Percentiles rank a stretch among this genome's conserved stretches.
Evolutionary conservation across 2,329 filamentous ascomycete genomes (phyloP).

Genomic region (Ploettnerulaceae sp.): DNA sequence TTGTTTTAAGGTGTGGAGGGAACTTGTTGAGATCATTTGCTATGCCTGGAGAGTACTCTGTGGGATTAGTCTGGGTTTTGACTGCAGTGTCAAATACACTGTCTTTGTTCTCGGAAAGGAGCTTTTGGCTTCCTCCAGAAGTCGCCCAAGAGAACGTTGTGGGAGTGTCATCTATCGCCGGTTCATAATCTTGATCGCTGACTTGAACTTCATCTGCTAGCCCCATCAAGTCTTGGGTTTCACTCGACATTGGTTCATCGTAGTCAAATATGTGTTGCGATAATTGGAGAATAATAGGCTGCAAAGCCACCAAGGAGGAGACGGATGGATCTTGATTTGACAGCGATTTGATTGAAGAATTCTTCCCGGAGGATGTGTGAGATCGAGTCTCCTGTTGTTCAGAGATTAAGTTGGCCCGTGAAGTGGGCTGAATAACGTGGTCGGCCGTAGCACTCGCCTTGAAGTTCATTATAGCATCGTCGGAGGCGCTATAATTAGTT

Average conservation of each 20-base stretch:
- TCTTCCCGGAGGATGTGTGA: neutral
- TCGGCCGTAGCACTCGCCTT: neutral
- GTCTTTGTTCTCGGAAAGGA: too few species aligned
- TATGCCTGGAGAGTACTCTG: neutral
- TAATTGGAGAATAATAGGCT: neutral
- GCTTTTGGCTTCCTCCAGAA: too few species aligned
- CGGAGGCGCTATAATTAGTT: slow-evolving; percentile 11
- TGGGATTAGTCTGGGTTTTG: neutral
- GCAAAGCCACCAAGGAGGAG: too few species aligned
- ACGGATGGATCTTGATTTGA: too few species aligned
- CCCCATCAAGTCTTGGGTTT: neutral
- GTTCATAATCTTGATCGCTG: neutral
- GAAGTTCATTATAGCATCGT: slow-evolving; percentile 15
- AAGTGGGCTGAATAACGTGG: neutral
- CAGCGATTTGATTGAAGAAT: too few species aligned
- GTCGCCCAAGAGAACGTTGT: too few species aligned
- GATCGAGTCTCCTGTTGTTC: neutral
- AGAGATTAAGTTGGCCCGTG: neutral
- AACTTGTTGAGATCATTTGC: neutral
- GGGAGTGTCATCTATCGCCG: neutral
- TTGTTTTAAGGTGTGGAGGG: neutral
- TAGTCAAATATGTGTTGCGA: neutral
- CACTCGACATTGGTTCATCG: slow-evolving; percentile 12
- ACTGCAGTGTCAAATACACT: neutral
- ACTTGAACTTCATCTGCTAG: neutral